Evolutionary conservation across 768 basidiomycete species (phyloP).

Genomic region (Calocera viscosa): DNA sequence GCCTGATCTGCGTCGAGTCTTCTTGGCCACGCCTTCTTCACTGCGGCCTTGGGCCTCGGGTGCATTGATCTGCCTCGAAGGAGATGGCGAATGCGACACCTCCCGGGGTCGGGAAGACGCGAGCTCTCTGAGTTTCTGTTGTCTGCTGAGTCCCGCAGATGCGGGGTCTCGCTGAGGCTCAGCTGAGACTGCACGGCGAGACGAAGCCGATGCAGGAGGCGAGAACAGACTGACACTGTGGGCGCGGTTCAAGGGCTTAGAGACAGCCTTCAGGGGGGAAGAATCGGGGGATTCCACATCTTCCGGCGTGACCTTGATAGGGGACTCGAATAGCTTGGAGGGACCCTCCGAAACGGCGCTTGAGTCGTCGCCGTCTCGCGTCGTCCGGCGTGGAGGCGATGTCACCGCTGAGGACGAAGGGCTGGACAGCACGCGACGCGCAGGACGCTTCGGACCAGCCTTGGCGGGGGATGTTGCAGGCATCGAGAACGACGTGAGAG

Average conservation of each 20-base stretch:
- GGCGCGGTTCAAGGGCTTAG: not conserved
- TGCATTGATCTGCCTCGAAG: no score
- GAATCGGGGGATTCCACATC: not conserved
- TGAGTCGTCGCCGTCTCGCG: not conserved
- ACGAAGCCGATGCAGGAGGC: not conserved
- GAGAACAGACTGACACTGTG: not conserved
- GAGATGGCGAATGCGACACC: no score
- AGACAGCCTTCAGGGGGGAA: not conserved
- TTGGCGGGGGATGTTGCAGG: not conserved
- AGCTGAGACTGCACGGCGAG: not conserved
- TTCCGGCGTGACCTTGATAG: not conserved
- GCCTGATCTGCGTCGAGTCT: not conserved
- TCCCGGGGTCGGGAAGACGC: no score
- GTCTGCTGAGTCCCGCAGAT: no score
- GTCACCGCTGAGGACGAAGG: not conserved
- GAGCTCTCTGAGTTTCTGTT: no score
- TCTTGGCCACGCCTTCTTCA: not conserved
- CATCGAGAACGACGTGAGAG: not conserved
- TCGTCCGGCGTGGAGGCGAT: not conserved
- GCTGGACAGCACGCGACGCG: not conserved
- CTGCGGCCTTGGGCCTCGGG: no score
- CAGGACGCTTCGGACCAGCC: not conserved
- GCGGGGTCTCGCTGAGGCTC: not conserved
- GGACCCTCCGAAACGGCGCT: not conserved
- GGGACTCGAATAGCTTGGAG: not conserved